A percentile compares a stretch with the other conserved stretches of the same genome.
Conservation (phyloP, 495 filamentous ascomycete species). For the Penicillium waksmanii region DNA sequence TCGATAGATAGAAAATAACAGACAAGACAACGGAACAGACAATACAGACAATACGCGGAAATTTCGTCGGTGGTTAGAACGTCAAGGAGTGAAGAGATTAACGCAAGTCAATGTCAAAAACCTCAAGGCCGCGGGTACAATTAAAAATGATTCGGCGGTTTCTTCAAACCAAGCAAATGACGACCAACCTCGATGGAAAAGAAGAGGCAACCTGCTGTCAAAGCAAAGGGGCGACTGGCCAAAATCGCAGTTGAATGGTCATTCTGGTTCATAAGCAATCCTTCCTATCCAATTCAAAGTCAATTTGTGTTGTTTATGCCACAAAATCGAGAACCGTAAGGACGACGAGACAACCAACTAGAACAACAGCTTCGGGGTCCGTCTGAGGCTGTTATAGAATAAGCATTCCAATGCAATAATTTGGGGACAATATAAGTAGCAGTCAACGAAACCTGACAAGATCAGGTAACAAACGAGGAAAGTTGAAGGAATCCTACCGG, state of each 20-base stretch:
- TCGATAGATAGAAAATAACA: constrained; percentile 15
- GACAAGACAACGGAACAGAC: constrained; percentile 12
- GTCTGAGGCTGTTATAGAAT: constrained; percentile 37
- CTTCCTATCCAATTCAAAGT: constrained; percentile 29
- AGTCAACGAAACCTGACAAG: background rate
- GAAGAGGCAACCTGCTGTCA: constrained; percentile 35
- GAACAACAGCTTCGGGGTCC: constrained; percentile 45
- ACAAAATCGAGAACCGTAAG: constrained; percentile 18
- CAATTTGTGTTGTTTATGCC: constrained; percentile 30
- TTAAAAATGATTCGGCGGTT: constrained; percentile 37
- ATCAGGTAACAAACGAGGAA: constrained; percentile 4
- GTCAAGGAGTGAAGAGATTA: constrained; percentile 27
- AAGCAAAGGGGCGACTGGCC: constrained; percentile 26
- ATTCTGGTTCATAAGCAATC: constrained; percentile 42
- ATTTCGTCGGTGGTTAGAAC: constrained; percentile 19
- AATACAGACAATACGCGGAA: constrained; percentile 23
- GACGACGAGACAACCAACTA: constrained; percentile 30
- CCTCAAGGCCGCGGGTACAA: constrained; percentile 22
- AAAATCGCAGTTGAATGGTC: constrained; percentile 27
- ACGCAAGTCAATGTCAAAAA: constrained; percentile 21
- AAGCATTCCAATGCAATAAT: constrained; percentile 18
- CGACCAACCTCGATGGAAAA: constrained; percentile 53
- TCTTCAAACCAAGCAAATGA: constrained; percentile 35
- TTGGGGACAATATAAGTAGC: constrained; percentile 1
- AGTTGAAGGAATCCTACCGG: constrained; percentile 32